These are phyloP conservation scores for Arabis alpina DNA, from an alignment of 345 rosid species.

Conservation along the genomic window DNA sequence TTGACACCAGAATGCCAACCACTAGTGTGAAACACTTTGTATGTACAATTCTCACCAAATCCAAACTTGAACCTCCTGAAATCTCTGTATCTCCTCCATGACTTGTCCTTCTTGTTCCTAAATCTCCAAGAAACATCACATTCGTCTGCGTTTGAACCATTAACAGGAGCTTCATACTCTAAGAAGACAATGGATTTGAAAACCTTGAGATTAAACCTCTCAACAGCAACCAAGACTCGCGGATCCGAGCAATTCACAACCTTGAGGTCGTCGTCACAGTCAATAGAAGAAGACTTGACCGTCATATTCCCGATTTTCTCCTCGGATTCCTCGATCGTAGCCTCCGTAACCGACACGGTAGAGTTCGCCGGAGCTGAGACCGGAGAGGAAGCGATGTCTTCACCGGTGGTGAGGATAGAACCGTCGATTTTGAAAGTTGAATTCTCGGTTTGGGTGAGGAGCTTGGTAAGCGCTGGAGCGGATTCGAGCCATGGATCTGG, in stretches of 20 bases:
- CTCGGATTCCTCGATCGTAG: constrained; percentile 54
- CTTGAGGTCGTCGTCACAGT: constrained; percentile 56
- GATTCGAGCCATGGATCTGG: constrained; percentile 98
- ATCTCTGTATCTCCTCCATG: constrained; percentile 94
- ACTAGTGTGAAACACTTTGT: constrained; percentile 56
- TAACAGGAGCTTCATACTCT: constrained; percentile 78
- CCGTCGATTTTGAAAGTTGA: constrained; percentile 82
- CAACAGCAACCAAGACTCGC: constrained; percentile 59
- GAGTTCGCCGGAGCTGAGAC: constrained; percentile 37
- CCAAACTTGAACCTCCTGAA: constrained; percentile 84
- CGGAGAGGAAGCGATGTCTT: constrained; percentile 56
- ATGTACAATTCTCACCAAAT: constrained; percentile 66
- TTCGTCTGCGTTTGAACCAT: constrained; percentile 68
- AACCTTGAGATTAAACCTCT: constrained; percentile 74
- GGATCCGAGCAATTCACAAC: constrained; percentile 90
- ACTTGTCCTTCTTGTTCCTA: constrained; percentile 91
- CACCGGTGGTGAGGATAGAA: constrained; percentile 79
- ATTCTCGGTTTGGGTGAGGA: constrained; percentile 69
- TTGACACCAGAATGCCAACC: constrained; percentile 92
- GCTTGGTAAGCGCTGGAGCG: constrained; percentile 77
- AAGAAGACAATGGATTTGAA: constrained; percentile 79
- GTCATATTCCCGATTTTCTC: constrained; percentile 50
- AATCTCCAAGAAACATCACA: constrained; percentile 94
- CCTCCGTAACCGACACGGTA: constrained; percentile 48
- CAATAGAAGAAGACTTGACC: constrained; percentile 33